phyloP scores from a whole-genome alignment of 2,329 filamentous ascomycete genomes.

The Escovopsis sp. region DNA sequence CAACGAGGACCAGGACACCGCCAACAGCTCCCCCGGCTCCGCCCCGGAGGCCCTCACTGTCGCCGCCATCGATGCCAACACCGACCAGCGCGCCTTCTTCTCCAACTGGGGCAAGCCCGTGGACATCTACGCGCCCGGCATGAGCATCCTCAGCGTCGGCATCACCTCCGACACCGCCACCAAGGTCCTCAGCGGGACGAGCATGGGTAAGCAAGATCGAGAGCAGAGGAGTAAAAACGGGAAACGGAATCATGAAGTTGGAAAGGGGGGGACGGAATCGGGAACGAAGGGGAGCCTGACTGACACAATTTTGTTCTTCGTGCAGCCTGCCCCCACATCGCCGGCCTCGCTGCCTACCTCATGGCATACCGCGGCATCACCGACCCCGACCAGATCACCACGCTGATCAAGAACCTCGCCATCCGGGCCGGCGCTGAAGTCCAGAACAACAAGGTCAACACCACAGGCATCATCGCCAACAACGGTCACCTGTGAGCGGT shows the following conservation, averaged over 20 bases:
- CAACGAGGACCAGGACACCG: slow-evolving; percentile 39
- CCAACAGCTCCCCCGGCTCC: slow-evolving; percentile 36
- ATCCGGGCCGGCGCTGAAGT: slow-evolving; percentile 28
- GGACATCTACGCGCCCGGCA: slow-evolving; percentile 41
- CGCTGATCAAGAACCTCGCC: slow-evolving; percentile 39
- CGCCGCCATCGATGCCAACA: slow-evolving; percentile 38
- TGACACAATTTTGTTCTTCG: too few species aligned
- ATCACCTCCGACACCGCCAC: slow-evolving; percentile 32
- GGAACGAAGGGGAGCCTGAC: too few species aligned
- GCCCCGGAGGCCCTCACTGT: slow-evolving; percentile 42
- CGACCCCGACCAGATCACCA: slow-evolving; percentile 20
- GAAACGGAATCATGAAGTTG: slow-evolving; percentile 1
- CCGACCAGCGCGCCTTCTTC: slow-evolving; percentile 34
- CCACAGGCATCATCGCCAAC: slow-evolving; percentile 40
- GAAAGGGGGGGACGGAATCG: too few species aligned
- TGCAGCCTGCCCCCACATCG: slow-evolving; percentile 46
- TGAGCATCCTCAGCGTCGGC: slow-evolving; percentile 36
- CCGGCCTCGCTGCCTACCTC: slow-evolving; percentile 53
- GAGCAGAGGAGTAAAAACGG: background rate
- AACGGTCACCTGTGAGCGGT: slow-evolving; percentile 27
- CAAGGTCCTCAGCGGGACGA: slow-evolving; percentile 35
- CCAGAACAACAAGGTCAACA: slow-evolving; percentile 22
- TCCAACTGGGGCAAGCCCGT: slow-evolving; percentile 42
- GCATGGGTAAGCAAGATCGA: slow-evolving; percentile 30
- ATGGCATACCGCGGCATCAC: slow-evolving; percentile 39